A percentile compares a stretch with the other conserved stretches of the same genome.
phyloP scores from a whole-genome alignment of 345 rosid species.

The Dipteronia sinensis region DNA sequence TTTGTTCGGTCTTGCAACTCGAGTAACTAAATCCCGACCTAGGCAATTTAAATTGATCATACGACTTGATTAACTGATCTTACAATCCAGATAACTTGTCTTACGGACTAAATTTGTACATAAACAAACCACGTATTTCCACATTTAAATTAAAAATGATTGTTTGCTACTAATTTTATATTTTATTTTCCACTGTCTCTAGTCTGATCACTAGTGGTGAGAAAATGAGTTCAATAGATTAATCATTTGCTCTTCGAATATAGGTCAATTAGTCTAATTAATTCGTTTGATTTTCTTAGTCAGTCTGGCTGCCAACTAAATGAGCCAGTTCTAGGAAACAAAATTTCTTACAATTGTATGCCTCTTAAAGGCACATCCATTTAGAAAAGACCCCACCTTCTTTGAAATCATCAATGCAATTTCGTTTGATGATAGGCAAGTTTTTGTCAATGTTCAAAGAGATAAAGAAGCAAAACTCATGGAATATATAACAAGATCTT shows the following conservation, averaged over 20 bases:
- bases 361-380: background rate
- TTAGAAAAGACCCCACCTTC: conserved; percentile 21
- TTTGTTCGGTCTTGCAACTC: no score
- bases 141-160: background rate
- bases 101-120: background rate
- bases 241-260: background rate
- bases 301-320: conserved; percentile 6
- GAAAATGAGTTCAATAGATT: conserved; percentile 8
- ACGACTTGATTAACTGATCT: no score
- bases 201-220: background rate
- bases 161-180: background rate
- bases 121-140: no score
- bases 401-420: background rate
- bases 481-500: background rate
- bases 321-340: conserved; percentile 32
- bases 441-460: conserved; percentile 11
- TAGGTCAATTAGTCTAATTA: background rate
- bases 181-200: background rate
- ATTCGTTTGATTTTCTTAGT: conserved; percentile 7
- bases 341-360: background rate
- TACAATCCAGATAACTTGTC: no score
- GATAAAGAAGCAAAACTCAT: conserved; percentile 1
- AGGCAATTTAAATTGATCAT: no score
- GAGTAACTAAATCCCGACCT: no score
- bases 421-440: background rate